A percentile compares a stretch with the other conserved stretches of the same genome.
Conservation (phyloP, 371 early-diverging fungal genomes). For the Mucor lusitanicus region DNA sequence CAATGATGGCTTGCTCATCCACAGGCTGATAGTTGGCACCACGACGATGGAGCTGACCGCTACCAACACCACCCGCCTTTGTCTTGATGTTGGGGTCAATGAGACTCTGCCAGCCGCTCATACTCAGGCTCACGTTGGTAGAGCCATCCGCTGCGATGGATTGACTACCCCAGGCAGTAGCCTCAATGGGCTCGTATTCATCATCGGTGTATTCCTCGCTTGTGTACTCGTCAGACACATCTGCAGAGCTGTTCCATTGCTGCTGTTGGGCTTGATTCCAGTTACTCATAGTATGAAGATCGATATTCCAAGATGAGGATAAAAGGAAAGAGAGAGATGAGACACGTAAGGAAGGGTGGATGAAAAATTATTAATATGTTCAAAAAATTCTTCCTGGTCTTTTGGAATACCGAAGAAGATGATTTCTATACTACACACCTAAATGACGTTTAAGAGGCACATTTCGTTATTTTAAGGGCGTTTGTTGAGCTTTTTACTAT, state of each 20-base stretch:
- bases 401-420: background rate
- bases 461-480: too few relatives aligned
- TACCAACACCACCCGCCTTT: constrained; percentile 39
- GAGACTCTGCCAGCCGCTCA: constrained; percentile 40
- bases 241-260: background rate
- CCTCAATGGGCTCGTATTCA: constrained; percentile 10
- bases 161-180: constrained; percentile 9
- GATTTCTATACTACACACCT: too few relatives aligned
- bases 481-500: too few relatives aligned
- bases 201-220: background rate
- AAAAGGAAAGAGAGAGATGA: background rate
- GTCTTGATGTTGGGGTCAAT: constrained; percentile 45
- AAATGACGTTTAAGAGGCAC: background rate
- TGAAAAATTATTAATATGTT: background rate
- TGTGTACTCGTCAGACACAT: background rate
- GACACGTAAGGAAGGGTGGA: background rate
- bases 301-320: background rate
- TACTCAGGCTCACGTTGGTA: constrained; percentile 28
- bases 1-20: constrained; percentile 42
- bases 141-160: constrained; percentile 7
- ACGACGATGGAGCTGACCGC: constrained; percentile 48
- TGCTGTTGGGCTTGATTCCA: background rate
- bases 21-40: constrained; percentile 51
- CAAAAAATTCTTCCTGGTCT: background rate
- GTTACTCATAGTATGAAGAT: background rate